A percentile compares a stretch with the other conserved stretches of the same genome.
Conservation (phyloP, 2,329 filamentous ascomycete species). For the Penicillium crustosum region DNA sequence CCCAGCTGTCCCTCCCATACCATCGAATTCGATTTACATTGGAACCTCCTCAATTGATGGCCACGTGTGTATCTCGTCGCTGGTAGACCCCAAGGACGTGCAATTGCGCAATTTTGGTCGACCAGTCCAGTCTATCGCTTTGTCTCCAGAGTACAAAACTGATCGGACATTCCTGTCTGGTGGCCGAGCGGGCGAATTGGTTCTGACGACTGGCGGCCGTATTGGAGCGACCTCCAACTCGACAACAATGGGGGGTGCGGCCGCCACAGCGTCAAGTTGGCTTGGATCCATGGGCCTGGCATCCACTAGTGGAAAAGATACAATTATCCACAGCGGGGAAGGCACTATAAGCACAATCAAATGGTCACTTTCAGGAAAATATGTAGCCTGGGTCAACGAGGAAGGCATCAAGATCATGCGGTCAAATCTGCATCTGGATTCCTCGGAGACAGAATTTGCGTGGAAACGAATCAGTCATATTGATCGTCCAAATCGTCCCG, state of each 20-base stretch:
- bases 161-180: conserved; percentile 90
- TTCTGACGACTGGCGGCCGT: conserved; percentile 79
- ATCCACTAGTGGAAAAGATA: conserved; percentile 76
- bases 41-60: conserved; percentile 94
- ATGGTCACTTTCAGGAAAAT: conserved; percentile 91
- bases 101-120: conserved; percentile 89
- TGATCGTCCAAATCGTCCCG: conserved; percentile 78
- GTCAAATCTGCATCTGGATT: conserved; percentile 77
- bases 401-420: conserved; percentile 98
- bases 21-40: conserved; percentile 89
- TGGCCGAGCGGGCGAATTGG: conserved; percentile 80
- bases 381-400: conserved; percentile 93
- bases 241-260: conserved; percentile 72
- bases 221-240: conserved; percentile 77
- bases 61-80: conserved; percentile 85
- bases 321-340: conserved; percentile 85
- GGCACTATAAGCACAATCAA: conserved; percentile 88
- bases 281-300: conserved; percentile 83
- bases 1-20: conserved; percentile 62
- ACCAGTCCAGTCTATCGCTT: conserved; percentile 83
- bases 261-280: conserved; percentile 85
- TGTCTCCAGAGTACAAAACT: conserved; percentile 92
- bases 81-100: conserved; percentile 86
- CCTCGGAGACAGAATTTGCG: conserved; percentile 72
- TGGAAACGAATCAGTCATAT: conserved; percentile 96